Base-by-base conservation (phyloP, 148 eudicot species). In the Fagopyrum tataricum region DNA sequence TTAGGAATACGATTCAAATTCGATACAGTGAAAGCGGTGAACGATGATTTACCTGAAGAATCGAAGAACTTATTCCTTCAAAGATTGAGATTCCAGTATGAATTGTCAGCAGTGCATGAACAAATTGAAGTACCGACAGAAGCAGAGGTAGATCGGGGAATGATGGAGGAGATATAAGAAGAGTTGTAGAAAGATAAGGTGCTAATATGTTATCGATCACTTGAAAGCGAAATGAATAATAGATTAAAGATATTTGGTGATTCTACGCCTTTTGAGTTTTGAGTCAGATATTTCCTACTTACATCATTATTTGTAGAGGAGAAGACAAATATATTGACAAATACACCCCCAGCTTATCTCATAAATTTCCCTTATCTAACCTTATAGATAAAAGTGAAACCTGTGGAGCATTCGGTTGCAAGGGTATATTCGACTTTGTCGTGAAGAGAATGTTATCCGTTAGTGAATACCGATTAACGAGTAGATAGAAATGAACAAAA, bases 171-270 rank as follows among this genome's bases (percentile, higher is more conserved):
- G 69, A 39, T 8, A 8, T 46, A 37, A 31, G 42, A 37, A 62
- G 42, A 62, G 68, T 62, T 43, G 6, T 62, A 62, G 6, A 39
- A 13, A 43, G 69, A 64, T 64, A 64, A 37, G 31, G 39, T 64
- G 39, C 37, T 0, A 26, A 37, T 62, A 31, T 26, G 5, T 0
- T 6, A 9, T 10, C 39, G 41, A 37, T 37, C 43, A 39, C 15
- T 5, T 64, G 69, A 64, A 64, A 64, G 69, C 6, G 69, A 64
- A 64, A 64, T 37, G 20, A 13, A 4, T n/a, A 64, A 64, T 13
- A 64, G 69, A 64, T 64, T 39, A 31, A 37, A 64, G 69, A 64
- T 64, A 64, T 64, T 64, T 64, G 18, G 14, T n/a, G 18, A 39
- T 1, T 15, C 68, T 31, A 21, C 37, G 2, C 64, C 23, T 11